Percentiles rank a stretch among this genome's conserved stretches.
Evolutionary conservation across 2,329 filamentous ascomycete species (phyloP).

Genomic region (Ophiostoma australiae): DNA sequence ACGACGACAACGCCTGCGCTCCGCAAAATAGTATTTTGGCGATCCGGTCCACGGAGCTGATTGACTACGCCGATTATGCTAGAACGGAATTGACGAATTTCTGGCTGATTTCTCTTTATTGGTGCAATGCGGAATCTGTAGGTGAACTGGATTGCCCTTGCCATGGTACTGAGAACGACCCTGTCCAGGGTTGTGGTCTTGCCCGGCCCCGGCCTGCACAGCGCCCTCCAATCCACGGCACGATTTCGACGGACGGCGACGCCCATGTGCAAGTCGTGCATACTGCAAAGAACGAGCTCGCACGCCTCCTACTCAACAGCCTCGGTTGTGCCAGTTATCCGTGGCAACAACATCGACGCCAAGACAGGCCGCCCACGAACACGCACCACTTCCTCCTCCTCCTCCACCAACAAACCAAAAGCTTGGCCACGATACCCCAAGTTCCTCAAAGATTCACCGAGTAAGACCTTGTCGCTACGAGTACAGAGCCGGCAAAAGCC

Average conservation of each 20-base stretch:
- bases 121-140: background rate
- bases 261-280: background rate
- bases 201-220: background rate
- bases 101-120: background rate
- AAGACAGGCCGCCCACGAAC: background rate
- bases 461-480: conserved; percentile 25
- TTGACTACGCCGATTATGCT: background rate
- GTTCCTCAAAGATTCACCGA: conserved; percentile 27
- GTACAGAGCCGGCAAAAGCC: conserved; percentile 22
- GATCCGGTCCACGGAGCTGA: background rate
- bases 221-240: background rate
- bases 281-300: background rate
- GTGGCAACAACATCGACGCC: conserved; percentile 11
- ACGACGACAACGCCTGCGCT: background rate
- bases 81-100: background rate
- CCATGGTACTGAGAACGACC: conserved; percentile 24
- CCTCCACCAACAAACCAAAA: background rate
- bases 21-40: background rate
- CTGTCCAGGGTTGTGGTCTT: conserved; percentile 26
- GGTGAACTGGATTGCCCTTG: background rate
- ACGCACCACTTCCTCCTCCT: background rate
- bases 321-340: conserved; percentile 7
- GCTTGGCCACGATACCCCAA: conserved; percentile 20
- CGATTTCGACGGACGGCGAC: background rate
- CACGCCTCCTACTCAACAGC: conserved; percentile 4